Base-by-base conservation (phyloP, 306 rosid species). In the Hylodesmum podocarpum region DNA sequence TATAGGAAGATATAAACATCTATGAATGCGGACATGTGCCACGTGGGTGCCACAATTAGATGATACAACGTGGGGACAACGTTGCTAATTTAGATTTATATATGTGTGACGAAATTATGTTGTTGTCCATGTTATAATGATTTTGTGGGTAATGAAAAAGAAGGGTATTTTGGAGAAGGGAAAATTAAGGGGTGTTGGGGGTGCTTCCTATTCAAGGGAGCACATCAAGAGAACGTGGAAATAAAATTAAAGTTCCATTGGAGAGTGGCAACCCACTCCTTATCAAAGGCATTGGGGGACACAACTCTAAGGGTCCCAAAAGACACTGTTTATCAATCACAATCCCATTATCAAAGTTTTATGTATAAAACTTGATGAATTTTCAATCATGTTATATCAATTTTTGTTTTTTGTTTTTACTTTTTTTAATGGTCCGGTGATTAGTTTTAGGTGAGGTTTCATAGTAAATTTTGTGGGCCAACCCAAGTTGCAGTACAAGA, bases 211-310 rank as follows among this genome's bases (percentile, higher is more conserved):
- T 73, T 66, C 36, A 73, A 67, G 31, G 44, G 67, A 22, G 37
- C 62, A 67, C 77, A 68, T 68, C 28, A 82, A 66, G 67, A 50
- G 72, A 27, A 62, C 6, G 49, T 49, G 68, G 59, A 64, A 24
- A 51, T 1, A 10, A 49, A 19, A 2, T 5, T 2, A 55, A 28
- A 58, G 12, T 21, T 43, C 31, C 59, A 33, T 25, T 25, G 16
- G 34, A 78, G 76, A 75, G 83, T 86, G 86, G 85, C 68, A 55
- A 49, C 84, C 86, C 90, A 78, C 80, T 19, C 64, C 81, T 78
- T 66, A 72, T 66, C 51, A 64, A 72, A 49, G 75, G 14, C 66
- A 67, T 77, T 63, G 37, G 55, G 73, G 27, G 74, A 50, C 80
- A 81, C 70, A 62, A 16, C 41, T 21, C 43, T 37, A 70, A 62